Base-by-base conservation (phyloP, 257 asterid genomes). In the Oldenlandia corymbosa region DNA sequence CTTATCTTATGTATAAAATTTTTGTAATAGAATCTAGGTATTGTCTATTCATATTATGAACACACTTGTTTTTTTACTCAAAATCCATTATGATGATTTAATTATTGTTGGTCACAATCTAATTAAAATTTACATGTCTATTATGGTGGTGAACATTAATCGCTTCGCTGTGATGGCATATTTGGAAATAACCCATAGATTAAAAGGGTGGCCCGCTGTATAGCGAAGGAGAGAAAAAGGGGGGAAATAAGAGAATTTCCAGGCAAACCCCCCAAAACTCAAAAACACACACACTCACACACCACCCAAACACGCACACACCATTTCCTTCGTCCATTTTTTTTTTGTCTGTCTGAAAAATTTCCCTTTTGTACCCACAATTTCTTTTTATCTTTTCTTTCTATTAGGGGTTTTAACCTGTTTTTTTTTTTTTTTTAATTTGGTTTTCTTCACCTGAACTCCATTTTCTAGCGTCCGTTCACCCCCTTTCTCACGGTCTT, bases 401-500 rank as follows among this genome's bases (percentile, higher is more conserved):
- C 13, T 27, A 18, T 36, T 21, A 0, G 6, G 13, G 0, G 1
- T 23, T 7, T 10, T 31, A 8, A 12, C 6, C 2, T 32, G 16
- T 47, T 34, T 32, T 21, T n/a, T n/a, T n/a, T n/a, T n/a, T n/a
- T n/a, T n/a, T n/a, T n/a, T n/a, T n/a, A n/a, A n/a, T n/a, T n/a
- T n/a, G n/a, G 23, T 55, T 30, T 51, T 31, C 41, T 50, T 52
- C 37, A 43, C 59, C 39, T 28, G 32, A 65, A 27, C 59, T 30
- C 30, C 48, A 3, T 64, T 11, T 30, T 1, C 3, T 26, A 3
- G 46, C 60, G 26, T 54, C 64, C 48, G 54, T 60, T 75, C 20
- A 61, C 72, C 61, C 79, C 59, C 58, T 64, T 67, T 71, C 68
- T 78, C 26, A 27, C 75, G 73, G 48, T 37, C 20, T 27, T 48